Evolutionary conservation across 1,284 basidiomycete species (phyloP).

Genomic region (Cerioporus squamosus): DNA sequence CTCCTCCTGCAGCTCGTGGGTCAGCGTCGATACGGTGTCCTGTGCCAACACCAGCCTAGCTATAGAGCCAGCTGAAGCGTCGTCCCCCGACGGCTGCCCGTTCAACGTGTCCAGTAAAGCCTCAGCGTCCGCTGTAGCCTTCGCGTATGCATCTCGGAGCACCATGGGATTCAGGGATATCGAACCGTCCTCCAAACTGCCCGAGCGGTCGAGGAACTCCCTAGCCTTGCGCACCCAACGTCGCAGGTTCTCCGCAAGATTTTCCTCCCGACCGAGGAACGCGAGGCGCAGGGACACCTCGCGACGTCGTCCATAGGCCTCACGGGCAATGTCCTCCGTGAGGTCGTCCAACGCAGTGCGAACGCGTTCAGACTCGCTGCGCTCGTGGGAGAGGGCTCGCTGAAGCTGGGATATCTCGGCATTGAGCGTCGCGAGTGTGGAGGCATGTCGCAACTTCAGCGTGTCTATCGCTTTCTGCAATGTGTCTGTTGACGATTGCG

Average conservation of each 20-base stretch:
- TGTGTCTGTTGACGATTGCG: constrained; percentile 75
- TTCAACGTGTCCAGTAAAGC: constrained; percentile 52
- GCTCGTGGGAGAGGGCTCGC: constrained; percentile 47
- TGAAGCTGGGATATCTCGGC: constrained; percentile 49
- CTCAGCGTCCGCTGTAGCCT: constrained; percentile 53
- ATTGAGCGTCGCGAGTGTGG: constrained; percentile 63
- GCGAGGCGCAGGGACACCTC: constrained; percentile 75
- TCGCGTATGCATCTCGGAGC: constrained; percentile 37
- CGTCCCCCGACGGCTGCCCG: constrained; percentile 29
- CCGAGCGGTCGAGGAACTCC: constrained; percentile 42
- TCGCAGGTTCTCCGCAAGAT: constrained; percentile 55
- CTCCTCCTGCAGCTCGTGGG: constrained; percentile 70
- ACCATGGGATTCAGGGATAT: constrained; percentile 16
- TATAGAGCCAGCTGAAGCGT: constrained; percentile 33
- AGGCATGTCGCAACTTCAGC: constrained; percentile 63
- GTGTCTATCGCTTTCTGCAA: constrained; percentile 70
- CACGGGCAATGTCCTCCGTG: constrained; percentile 73
- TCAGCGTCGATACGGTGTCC: constrained; percentile 60
- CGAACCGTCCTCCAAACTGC: constrained; percentile 20
- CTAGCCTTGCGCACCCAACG: constrained; percentile 57
- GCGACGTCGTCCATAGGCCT: constrained; percentile 74
- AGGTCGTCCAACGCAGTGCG: constrained; percentile 73
- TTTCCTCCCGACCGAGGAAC: constrained; percentile 72
- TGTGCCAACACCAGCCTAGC: constrained; percentile 66
- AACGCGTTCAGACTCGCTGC: constrained; percentile 52